phyloP scores from a whole-genome alignment of 1,139 yeast species.

The Meyerozyma athensensis region DNA sequence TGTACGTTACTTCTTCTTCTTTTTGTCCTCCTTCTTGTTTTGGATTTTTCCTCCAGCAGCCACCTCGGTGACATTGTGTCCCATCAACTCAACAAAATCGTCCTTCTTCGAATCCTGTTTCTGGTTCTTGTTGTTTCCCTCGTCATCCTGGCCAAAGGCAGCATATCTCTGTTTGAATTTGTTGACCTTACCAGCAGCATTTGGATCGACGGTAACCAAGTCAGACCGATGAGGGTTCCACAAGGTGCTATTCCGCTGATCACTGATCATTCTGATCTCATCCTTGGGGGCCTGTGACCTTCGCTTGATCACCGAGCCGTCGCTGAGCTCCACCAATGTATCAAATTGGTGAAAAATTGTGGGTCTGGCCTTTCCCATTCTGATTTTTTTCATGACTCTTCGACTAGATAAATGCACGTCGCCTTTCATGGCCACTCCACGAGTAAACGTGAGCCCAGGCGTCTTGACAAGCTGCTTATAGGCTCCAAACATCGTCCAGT shows the following conservation, averaged over 20 bases:
- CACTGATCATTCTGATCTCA: constrained; percentile 80
- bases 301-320: constrained; percentile 83
- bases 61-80: constrained; percentile 58
- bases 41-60: constrained; percentile 59
- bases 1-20: constrained; percentile 16
- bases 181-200: constrained; percentile 80
- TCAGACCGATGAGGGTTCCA: constrained; percentile 91
- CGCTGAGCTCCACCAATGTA: constrained; percentile 80
- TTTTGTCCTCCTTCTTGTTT: constrained; percentile 44
- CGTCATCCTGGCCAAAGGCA: constrained; percentile 34
- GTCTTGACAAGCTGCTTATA: not conserved
- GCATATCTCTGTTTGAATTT: constrained; percentile 77
- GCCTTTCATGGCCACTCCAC: constrained; percentile 11
- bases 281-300: constrained; percentile 85
- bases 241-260: constrained; percentile 76
- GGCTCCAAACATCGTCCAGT: not conserved
- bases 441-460: constrained; percentile 1
- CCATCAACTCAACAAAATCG: constrained; percentile 58
- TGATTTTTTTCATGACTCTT: constrained; percentile 53
- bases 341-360: constrained; percentile 89
- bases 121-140: constrained; percentile 9
- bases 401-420: constrained; percentile 43
- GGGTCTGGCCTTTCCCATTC: constrained; percentile 82
- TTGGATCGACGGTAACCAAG: constrained; percentile 67
- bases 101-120: constrained; percentile 25